phyloP scores from a whole-genome alignment of 176 grass and related monocot species.

The Triticum monococcum region DNA sequence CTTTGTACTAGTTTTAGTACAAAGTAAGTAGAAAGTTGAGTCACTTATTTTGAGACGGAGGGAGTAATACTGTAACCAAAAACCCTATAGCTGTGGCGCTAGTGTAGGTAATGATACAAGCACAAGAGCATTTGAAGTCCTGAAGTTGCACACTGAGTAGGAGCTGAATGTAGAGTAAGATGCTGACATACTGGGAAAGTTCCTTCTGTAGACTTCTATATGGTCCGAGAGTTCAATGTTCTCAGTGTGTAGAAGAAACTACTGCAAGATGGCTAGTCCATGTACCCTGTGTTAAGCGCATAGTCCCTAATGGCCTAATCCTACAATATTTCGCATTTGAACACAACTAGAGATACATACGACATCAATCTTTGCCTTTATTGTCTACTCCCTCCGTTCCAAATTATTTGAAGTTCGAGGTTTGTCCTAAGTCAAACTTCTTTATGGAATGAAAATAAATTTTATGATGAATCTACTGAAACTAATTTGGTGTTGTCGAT shows the following conservation, averaged over 20 bases:
- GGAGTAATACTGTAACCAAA: neutral
- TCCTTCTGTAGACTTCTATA: neutral
- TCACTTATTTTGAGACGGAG: no score
- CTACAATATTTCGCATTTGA: neutral
- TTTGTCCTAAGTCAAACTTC: neutral
- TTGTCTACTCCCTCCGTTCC: neutral
- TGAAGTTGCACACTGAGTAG: neutral
- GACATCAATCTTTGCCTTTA: neutral
- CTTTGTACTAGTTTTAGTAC: no score
- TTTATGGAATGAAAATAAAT: neutral
- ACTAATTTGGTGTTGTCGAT: neutral
- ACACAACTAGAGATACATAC: neutral
- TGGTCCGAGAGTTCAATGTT: neutral
- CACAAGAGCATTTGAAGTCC: neutral
- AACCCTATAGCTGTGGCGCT: neutral
- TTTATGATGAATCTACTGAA: neutral
- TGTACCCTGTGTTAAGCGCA: neutral
- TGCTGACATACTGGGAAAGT: neutral
- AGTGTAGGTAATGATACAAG: neutral
- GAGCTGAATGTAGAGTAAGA: neutral
- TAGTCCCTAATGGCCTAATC: neutral
- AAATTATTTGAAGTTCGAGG: slow-evolving; percentile 34
- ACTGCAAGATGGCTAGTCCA: neutral
- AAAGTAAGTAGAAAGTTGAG: no score
- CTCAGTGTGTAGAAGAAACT: neutral